Percentiles rank a stretch among this genome's conserved stretches.
phyloP scores from a whole-genome alignment of 495 filamentous ascomycete genomes.

The Penicillium ucsense region DNA sequence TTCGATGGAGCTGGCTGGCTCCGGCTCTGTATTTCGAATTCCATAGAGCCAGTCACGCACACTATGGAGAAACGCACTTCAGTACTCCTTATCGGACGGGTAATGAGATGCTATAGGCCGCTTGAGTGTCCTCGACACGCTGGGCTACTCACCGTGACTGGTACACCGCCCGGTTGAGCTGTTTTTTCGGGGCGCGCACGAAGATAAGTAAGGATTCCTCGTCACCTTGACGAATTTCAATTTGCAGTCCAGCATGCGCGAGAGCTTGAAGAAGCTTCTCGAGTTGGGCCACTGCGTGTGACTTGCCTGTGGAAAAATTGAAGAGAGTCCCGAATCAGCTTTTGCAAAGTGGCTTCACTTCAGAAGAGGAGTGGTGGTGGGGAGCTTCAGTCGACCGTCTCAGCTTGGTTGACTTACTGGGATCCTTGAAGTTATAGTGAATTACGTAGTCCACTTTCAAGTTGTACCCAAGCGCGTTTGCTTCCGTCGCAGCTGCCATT shows the following conservation, averaged over 20 bases:
- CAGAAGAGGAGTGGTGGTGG: no score
- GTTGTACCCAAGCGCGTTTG: conserved; percentile 35
- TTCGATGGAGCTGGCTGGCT: conserved; percentile 51
- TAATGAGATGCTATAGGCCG: no score
- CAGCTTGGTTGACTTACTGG: conserved; percentile 34
- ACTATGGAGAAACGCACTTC: conserved; percentile 28
- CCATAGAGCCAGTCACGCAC: conserved; percentile 96
- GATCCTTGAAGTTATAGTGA: conserved; percentile 59
- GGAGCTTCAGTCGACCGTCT: background rate
- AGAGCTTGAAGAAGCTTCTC: conserved; percentile 64
- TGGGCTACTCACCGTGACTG: conserved; percentile 46
- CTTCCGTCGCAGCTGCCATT: conserved; percentile 23
- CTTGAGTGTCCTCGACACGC: background rate
- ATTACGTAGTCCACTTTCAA: conserved; percentile 90
- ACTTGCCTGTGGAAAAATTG: conserved; percentile 40
- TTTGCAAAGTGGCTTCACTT: no score
- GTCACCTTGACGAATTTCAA: conserved; percentile 76
- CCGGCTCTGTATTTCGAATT: conserved; percentile 68
- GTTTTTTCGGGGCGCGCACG: conserved; percentile 49
- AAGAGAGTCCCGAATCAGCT: no score
- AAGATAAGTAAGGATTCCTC: conserved; percentile 74
- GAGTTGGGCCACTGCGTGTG: conserved; percentile 61
- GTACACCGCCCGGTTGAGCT: conserved; percentile 47
- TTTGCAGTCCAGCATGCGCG: conserved; percentile 63
- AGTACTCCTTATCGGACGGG: background rate